Conservation (phyloP, 345 rosid species). For the Syzygium aromaticum region DNA sequence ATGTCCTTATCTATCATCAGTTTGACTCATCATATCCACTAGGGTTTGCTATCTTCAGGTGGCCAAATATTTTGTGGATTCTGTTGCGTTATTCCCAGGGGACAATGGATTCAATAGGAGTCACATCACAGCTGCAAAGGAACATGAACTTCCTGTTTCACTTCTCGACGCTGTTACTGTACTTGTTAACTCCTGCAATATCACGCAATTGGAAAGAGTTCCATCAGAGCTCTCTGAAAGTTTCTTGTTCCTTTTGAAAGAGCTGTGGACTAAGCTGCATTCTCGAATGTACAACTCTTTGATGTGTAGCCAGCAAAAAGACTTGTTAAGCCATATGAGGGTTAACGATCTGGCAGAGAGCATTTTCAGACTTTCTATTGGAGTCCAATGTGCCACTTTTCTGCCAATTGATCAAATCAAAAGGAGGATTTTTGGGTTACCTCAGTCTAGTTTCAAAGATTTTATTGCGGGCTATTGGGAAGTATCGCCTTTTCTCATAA, state of each 20-base stretch:
- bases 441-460: constrained; percentile 18
- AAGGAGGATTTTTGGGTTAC: constrained; percentile 27
- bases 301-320: constrained; percentile 1
- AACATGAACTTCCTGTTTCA: constrained; percentile 17
- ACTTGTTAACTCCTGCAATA: constrained; percentile 33
- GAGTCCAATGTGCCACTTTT: not conserved
- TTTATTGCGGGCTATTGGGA: constrained; percentile 41
- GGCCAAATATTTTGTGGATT: constrained; percentile 7
- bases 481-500: constrained; percentile 25
- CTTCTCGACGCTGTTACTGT: constrained; percentile 24
- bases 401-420: constrained; percentile 9
- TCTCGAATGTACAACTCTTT: constrained; percentile 14
- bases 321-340: constrained; percentile 15
- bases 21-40: constrained; percentile 4
- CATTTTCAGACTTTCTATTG: constrained; percentile 36
- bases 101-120: constrained; percentile 6
- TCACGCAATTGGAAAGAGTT: constrained; percentile 24
- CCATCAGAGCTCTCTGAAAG: constrained; percentile 17
- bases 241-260: constrained; percentile 20
- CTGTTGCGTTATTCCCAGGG: constrained; percentile 9
- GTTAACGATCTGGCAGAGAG: constrained; percentile 37
- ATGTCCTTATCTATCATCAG: not conserved
- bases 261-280: constrained; percentile 27
- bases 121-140: constrained; percentile 12
- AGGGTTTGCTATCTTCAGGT: constrained; percentile 39